These are phyloP conservation scores for Aspergillus aculeatus DNA, from an alignment of 2,329 filamentous ascomycete genomes.

Conservation along the genomic window DNA sequence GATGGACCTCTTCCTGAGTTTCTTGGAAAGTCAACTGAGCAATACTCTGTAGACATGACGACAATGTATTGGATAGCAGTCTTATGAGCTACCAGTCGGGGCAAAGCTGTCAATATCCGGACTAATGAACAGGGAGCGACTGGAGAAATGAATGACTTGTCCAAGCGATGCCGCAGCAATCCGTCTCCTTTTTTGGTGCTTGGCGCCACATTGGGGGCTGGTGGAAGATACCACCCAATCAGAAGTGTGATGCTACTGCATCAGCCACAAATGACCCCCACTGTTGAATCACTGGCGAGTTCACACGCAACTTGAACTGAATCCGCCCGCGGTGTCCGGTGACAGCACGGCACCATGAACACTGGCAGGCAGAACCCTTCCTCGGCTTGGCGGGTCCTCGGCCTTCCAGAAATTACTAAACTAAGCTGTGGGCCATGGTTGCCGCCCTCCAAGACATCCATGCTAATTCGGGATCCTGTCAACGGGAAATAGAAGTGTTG, in stretches of 20 bases:
- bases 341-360: background rate
- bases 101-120: background rate
- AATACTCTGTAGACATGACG: background rate
- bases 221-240: background rate
- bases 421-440: background rate
- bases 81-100: background rate
- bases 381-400: background rate
- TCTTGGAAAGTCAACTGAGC: too few species aligned
- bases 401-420: background rate
- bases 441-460: background rate
- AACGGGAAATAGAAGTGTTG: background rate
- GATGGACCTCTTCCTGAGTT: too few species aligned
- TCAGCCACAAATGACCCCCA: background rate
- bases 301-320: too few species aligned
- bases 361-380: background rate
- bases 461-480: background rate
- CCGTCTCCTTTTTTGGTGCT: constrained; percentile 4
- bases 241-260: background rate
- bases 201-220: constrained; percentile 1
- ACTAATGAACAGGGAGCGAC: background rate
- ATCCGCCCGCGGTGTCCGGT: background rate
- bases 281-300: too few species aligned
- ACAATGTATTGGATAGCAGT: background rate
- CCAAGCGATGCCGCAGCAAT: background rate
- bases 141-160: background rate